A percentile compares a stretch with the other conserved stretches of the same genome.
Evolutionary conservation across 441 rosid species (phyloP).

Genomic region (Adansonia grandidieri): DNA sequence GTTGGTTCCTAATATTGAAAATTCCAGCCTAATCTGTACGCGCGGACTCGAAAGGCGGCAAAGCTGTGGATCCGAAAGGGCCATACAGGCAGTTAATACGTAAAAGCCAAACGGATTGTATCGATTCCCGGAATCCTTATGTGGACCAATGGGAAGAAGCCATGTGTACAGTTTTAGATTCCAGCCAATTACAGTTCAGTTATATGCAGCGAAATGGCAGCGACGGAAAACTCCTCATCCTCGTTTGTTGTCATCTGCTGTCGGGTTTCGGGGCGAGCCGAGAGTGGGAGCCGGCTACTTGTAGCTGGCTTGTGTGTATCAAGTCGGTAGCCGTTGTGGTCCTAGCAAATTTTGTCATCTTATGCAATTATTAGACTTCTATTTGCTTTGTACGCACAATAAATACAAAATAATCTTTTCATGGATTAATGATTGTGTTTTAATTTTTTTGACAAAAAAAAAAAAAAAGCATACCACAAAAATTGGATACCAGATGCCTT

Average conservation of each 20-base stretch:
- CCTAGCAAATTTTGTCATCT: slow-evolving; percentile 1
- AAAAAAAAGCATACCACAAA: too few species aligned
- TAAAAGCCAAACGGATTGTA: background rate
- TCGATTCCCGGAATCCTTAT: background rate
- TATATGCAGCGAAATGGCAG: slow-evolving; percentile 28
- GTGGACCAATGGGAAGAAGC: background rate
- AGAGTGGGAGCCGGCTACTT: background rate
- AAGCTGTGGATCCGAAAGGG: slow-evolving; percentile 7
- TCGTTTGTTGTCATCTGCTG: background rate
- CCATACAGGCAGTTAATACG: background rate
- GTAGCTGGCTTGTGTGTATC: background rate
- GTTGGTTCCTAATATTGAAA: background rate
- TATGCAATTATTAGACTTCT: background rate
- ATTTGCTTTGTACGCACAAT: background rate
- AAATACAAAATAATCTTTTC: background rate
- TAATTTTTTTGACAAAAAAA: too few species aligned
- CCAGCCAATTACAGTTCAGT: background rate
- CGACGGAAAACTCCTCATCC: background rate
- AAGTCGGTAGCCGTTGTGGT: background rate
- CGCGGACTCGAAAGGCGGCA: background rate
- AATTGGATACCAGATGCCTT: too few species aligned
- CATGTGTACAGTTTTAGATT: background rate
- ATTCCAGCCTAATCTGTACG: background rate
- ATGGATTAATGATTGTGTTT: too few species aligned
- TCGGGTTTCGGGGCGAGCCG: background rate